phyloP scores from a whole-genome alignment of 768 basidiomycete genomes.

The Kwoniella dendrophila region DNA sequence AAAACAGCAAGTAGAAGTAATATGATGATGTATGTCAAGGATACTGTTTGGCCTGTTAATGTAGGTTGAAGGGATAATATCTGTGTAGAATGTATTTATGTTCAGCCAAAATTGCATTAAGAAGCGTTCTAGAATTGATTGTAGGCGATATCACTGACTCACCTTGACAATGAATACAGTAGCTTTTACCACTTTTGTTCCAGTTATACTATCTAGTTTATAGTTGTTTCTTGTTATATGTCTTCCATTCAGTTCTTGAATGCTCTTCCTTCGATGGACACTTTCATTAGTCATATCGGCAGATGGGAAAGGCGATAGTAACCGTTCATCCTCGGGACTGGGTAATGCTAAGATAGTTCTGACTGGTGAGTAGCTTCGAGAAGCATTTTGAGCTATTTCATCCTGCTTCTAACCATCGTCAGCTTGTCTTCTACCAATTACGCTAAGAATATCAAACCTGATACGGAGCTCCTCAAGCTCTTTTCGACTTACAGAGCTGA shows the following conservation, averaged over 20 bases:
- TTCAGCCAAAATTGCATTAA: not conserved
- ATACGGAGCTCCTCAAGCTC: too few relatives aligned
- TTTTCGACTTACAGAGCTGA: too few relatives aligned
- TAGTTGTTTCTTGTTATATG: not conserved
- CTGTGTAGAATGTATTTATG: constrained; percentile 1
- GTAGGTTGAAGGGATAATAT: constrained; percentile 26
- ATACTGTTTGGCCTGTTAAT: not conserved
- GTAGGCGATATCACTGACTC: not conserved
- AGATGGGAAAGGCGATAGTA: not conserved
- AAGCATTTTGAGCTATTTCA: not conserved
- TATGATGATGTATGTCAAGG: not conserved
- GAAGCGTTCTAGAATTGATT: not conserved
- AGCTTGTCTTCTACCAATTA: not conserved
- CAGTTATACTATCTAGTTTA: not conserved
- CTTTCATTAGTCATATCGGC: too few relatives aligned
- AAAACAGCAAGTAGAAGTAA: constrained; percentile 6
- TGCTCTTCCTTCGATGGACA: too few relatives aligned
- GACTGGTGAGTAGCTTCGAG: constrained; percentile 20
- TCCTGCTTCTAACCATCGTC: not conserved
- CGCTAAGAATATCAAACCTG: too few relatives aligned
- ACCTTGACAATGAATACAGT: constrained; percentile 21
- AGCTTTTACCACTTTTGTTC: not conserved
- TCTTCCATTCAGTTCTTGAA: not conserved
- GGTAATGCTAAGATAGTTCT: constrained; percentile 26
- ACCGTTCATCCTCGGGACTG: constrained; percentile 18